These are phyloP conservation scores for Basipetospora sp. DNA, from an alignment of 2,329 filamentous ascomycete species.

Conservation along the genomic window DNA sequence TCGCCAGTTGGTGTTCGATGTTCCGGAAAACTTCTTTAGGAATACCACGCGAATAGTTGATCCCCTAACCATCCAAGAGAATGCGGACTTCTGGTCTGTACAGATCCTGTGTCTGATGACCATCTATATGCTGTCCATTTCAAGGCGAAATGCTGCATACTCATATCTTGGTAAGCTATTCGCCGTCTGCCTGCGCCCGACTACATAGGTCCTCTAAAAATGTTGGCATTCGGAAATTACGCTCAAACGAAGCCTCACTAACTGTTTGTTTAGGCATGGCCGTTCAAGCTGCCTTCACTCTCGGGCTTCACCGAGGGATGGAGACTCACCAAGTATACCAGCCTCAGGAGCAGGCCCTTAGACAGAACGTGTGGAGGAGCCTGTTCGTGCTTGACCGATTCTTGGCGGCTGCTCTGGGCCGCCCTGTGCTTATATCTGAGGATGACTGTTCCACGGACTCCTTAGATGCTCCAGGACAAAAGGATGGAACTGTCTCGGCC, in stretches of 20 bases:
- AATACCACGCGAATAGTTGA: conserved; percentile 40
- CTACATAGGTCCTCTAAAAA: not conserved
- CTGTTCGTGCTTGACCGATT: conserved; percentile 52
- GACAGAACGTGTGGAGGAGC: conserved; percentile 48
- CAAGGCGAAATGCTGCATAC: conserved; percentile 49
- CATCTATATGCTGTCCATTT: conserved; percentile 46
- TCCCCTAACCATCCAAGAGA: conserved; percentile 36
- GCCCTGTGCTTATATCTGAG: conserved; percentile 46
- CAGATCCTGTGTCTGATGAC: conserved; percentile 50
- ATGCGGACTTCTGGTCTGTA: conserved; percentile 50
- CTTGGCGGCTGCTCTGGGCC: conserved; percentile 46
- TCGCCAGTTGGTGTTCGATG: conserved; percentile 30
- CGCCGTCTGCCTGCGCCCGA: not conserved
- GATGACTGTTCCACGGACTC: conserved; percentile 43
- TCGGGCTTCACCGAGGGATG: conserved; percentile 44
- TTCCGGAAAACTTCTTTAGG: conserved; percentile 48
- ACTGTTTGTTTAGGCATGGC: conserved; percentile 37
- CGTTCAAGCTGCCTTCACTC: conserved; percentile 44
- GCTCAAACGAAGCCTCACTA: not conserved
- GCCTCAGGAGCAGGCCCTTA: conserved; percentile 27
- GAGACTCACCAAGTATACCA: conserved; percentile 42
- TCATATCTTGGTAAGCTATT: conserved; percentile 37
- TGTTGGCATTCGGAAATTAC: no score
- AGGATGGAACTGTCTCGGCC: conserved; percentile 14
- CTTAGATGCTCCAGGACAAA: conserved; percentile 16